Evolutionary conservation across 2,329 filamentous ascomycete genomes (phyloP), one percentile per base, ranked within the genome.

Genomic region (Dothideomycetes sp.): DNA sequence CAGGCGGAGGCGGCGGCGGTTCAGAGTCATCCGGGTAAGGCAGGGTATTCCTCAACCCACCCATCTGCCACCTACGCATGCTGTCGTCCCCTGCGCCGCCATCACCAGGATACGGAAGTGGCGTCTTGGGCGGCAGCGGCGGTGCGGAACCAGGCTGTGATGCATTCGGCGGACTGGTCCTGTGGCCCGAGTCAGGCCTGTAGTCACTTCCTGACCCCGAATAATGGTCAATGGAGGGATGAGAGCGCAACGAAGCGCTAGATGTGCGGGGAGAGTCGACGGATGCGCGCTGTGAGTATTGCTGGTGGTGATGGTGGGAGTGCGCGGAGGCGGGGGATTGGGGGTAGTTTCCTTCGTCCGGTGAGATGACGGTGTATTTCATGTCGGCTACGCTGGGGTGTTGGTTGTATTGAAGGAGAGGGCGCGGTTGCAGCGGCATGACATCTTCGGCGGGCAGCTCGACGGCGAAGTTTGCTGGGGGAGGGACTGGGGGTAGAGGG

Each of bases 21-120:
- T 81, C 83, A 52, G 93, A 82, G 34, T 78, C 79, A 35, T 84
- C 63, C 0, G 89, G 89, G 57, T 95, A 95, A 1, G 87, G 87
- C 24, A 84, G 70, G 14, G 47, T 37, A 24, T 50, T 44, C 11
- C 55, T 52, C 22, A 56, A 36, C 11, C 51, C 51, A 7, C 52
- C 52, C 51, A 57, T 55, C 24, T 59, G 50, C 49, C 27, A 4
- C 29, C 17, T 3, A 51, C 52, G 27, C 56, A 57, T 1, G 55
- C 56, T 37, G 47, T 41, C 7, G 55, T 50, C 8, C 42, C 45
- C 36, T 33, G 38, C 36, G n/a, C 42, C 19, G 36, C 40, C 32
- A 34, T 32, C 36, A 36, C 38, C 43, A 19, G 48, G 48, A 18
- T 50, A 50, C n/a, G 48, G 48, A 7, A 50, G 40, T 16, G 48